Base-by-base conservation (phyloP, 257 asterid genomes). In the Agastache rugosa region DNA sequence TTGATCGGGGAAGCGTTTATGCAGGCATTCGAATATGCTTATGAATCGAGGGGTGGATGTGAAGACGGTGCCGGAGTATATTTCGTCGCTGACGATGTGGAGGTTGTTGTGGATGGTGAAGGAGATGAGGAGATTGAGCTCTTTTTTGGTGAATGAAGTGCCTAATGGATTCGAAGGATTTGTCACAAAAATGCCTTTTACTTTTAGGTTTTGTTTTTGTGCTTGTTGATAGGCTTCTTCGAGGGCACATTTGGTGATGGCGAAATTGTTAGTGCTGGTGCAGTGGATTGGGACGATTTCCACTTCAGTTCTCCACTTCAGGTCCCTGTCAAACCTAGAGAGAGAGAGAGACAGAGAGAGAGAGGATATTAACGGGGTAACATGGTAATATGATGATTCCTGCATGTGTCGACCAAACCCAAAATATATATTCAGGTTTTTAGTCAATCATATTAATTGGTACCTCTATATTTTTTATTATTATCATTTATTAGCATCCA, bases 161-260 rank as follows among this genome's bases (percentile, higher is more conserved):
- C 88, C 90, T 14, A 85, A 44, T 15, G 90, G 90, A 4, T 85
- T 85, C 1, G 90, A 85, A 0, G 87, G 90, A 61, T 86, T 86
- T 5, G 90, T 86, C 5, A 86, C 48, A 11, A 86, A 64, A 1
- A 86, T 1, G 12, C 88, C 90, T 69, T 86, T 86, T 0, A 86
- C 90, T 67, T 63, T 81, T 0, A 86, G 78, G 11, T 81, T 2
- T 0, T 47, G 84, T 1, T 71, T 72, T 41, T 79, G 72, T 63
- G 90, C 84, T 25, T 51, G 51, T 50, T 68, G 27, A 42, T 71
- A 74, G 67, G 90, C 84, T 58, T 77, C 64, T 67, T 83, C 73
- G 0, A 86, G 25, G 31, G 81, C 80, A 0, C 65, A 29, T 34
- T 15, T 12, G 7, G 88, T 86, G 74, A 86, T 81, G 41, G 58